A percentile compares a stretch with the other conserved stretches of the same genome.
phyloP scores from a whole-genome alignment of 306 rosid species.

The Aeschynomene evenia region DNA sequence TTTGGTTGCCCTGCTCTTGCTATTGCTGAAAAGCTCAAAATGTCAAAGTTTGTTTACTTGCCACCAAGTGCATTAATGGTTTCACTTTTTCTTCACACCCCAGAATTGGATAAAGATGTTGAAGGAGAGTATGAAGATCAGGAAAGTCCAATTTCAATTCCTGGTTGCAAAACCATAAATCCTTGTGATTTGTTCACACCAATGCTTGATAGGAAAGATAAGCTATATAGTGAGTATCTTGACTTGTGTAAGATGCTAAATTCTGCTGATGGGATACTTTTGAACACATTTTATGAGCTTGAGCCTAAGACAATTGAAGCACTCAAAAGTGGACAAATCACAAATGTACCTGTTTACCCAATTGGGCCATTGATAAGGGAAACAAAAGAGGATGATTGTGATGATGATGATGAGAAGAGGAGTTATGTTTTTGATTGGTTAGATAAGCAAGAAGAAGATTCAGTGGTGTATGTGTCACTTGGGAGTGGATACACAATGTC shows the following conservation, averaged over 20 bases:
- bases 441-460: constrained; percentile 13
- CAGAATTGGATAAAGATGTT: background rate
- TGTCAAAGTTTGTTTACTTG: background rate
- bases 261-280: constrained; percentile 3
- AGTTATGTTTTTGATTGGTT: constrained; percentile 12
- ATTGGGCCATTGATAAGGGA: constrained; percentile 17
- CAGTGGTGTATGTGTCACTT: constrained; percentile 3
- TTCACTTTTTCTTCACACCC: background rate
- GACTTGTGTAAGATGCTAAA: background rate
- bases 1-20: background rate
- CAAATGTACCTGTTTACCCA: constrained; percentile 9
- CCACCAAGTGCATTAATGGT: constrained; percentile 1
- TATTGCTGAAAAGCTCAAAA: background rate
- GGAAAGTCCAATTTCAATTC: background rate
- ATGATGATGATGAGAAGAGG: background rate
- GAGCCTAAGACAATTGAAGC: constrained; percentile 16
- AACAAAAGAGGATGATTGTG: background rate
- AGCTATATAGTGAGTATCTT: background rate
- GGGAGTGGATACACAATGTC: constrained; percentile 24
- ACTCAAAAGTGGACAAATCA: background rate
- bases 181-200: background rate
- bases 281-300: constrained; percentile 12
- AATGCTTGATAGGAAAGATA: background rate
- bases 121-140: background rate
- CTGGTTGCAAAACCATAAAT: background rate